Evolutionary conservation across 2,329 filamentous ascomycete species (phyloP).

Genomic region (Alternaria tenuissima): DNA sequence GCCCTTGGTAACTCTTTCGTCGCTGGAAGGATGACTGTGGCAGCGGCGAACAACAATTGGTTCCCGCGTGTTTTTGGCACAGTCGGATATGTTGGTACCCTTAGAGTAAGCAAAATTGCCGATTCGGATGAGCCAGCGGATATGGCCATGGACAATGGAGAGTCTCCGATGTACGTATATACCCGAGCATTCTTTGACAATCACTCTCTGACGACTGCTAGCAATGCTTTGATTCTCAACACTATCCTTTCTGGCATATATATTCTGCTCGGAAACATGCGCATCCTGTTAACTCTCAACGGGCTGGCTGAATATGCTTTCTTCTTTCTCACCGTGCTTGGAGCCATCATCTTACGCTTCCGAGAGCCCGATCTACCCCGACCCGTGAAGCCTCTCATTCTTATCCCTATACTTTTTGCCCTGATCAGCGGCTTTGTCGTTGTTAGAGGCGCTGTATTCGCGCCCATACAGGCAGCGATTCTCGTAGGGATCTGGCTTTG

Average conservation of each 20-base stretch:
- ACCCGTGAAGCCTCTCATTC: constrained; percentile 66
- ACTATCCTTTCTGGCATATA: constrained; percentile 61
- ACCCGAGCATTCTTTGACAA: background rate
- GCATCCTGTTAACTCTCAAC: constrained; percentile 65
- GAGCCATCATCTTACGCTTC: constrained; percentile 65
- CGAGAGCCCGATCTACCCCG: constrained; percentile 63
- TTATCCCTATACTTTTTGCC: constrained; percentile 63
- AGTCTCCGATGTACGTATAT: constrained; percentile 45
- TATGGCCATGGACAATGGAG: constrained; percentile 42
- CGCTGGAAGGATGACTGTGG: constrained; percentile 69
- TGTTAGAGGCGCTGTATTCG: constrained; percentile 46
- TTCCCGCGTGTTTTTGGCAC: constrained; percentile 39
- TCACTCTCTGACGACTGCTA: constrained; percentile 10
- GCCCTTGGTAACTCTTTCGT: constrained; percentile 71
- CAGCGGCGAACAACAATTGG: constrained; percentile 56
- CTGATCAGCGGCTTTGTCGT: constrained; percentile 61
- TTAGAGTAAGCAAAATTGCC: constrained; percentile 27
- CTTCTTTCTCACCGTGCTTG: constrained; percentile 70
- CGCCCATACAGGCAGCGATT: constrained; percentile 42
- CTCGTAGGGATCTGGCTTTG: constrained; percentile 42
- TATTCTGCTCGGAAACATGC: constrained; percentile 69
- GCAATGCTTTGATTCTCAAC: constrained; percentile 47
- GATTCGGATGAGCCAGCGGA: constrained; percentile 22
- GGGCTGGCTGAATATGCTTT: constrained; percentile 62
- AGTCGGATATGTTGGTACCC: constrained; percentile 41